Evolutionary conservation across 1,139 yeast species (phyloP).

Genomic region (Zygoascus hellenicus): DNA sequence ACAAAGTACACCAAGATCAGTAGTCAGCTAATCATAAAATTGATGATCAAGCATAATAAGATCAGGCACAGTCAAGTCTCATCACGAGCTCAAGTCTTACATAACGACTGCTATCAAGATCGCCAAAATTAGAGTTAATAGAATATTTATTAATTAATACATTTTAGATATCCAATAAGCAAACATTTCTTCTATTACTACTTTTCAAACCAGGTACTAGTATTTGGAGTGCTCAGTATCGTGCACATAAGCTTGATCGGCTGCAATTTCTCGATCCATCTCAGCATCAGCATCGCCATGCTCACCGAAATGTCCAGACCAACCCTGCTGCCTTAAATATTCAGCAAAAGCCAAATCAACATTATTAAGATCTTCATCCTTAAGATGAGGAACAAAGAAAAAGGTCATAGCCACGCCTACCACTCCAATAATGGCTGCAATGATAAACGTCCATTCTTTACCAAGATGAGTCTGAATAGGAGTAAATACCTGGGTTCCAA

Average conservation of each 20-base stretch:
- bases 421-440: constrained; percentile 67
- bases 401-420: constrained; percentile 57
- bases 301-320: constrained; percentile 56
- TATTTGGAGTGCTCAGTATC: neutral
- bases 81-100: too few relatives aligned
- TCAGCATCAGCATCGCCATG: neutral
- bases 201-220: too few relatives aligned
- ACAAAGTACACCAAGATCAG: too few relatives aligned
- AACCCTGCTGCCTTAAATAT: constrained; percentile 59
- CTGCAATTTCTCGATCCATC: constrained; percentile 2
- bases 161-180: too few relatives aligned
- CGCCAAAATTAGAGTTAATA: too few relatives aligned
- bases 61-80: too few relatives aligned
- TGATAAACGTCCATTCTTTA: constrained; percentile 45
- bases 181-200: too few relatives aligned
- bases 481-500: constrained; percentile 44
- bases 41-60: too few relatives aligned
- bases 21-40: too few relatives aligned
- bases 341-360: constrained; percentile 61
- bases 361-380: constrained; percentile 58
- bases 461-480: constrained; percentile 41
- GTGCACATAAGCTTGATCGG: neutral
- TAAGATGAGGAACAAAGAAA: constrained; percentile 61
- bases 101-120: too few relatives aligned
- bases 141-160: too few relatives aligned